These are phyloP conservation scores for Saraca asoca DNA, from an alignment of 331 rosid species.

Conservation along the genomic window DNA sequence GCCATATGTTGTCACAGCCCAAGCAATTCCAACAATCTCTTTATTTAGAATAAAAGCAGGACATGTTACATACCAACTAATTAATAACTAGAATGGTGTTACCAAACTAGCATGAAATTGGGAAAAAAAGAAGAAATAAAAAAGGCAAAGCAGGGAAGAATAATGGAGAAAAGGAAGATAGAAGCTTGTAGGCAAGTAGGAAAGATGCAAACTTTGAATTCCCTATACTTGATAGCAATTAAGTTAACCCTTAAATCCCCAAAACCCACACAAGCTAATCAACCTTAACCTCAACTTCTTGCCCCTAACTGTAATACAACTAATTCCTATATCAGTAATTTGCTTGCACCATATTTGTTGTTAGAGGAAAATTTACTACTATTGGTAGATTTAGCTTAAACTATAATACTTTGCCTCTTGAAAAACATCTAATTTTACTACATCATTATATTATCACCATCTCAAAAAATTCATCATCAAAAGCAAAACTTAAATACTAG, in stretches of 20 bases:
- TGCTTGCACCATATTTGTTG: conserved; percentile 78
- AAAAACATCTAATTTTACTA: no score
- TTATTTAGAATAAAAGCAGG: conserved; percentile 15
- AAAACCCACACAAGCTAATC: conserved; percentile 67
- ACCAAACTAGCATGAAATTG: no score
- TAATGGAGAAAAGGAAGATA: background rate
- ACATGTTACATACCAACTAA: background rate
- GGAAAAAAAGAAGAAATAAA: background rate
- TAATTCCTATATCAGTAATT: conserved; percentile 87
- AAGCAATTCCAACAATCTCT: background rate
- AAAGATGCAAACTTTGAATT: conserved; percentile 75
- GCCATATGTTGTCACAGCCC: background rate
- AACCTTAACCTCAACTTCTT: conserved; percentile 63
- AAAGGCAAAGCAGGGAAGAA: background rate
- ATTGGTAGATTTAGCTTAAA: no score
- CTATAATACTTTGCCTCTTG: no score
- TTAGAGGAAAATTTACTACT: no score
- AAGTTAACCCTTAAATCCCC: conserved; percentile 85
- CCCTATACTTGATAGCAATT: conserved; percentile 80
- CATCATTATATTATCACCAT: no score
- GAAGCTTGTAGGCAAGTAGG: conserved; percentile 72
- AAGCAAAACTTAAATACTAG: no score
- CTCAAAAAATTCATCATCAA: no score
- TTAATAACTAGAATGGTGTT: background rate
- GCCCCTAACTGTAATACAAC: conserved; percentile 91